Evolutionary conservation across 306 rosid species (phyloP), one percentile per base, ranked within the genome.

Genomic region (Senna siamea): DNA sequence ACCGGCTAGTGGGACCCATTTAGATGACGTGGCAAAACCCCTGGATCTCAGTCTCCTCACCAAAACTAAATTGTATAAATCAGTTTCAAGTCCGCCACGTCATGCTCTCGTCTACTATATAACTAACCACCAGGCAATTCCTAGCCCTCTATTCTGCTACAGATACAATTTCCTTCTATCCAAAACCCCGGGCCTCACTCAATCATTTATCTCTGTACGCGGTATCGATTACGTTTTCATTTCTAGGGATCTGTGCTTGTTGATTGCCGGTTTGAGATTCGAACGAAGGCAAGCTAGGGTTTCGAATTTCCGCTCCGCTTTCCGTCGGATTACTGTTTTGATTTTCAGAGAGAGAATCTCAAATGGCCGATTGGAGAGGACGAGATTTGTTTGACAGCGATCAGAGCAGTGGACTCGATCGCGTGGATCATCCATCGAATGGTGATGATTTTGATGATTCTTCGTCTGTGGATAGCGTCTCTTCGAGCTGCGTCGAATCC

Each of bases 21-120:
- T 1, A 15, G 22, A 67, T 77, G 87, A 88, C 86, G 77, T 81
- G 87, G 83, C 0, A 0, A 0, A 9, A 38, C 19, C 47, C 56
- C 73, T 17, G 97, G 93, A 90, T 65, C 79, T 83, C 70, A 89
- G 85, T 66, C 61, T 5, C 14, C 38, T 51, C 59, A 38, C 61
- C 62, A 66, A 62, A 84, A 72, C 23, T 60, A 23, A 58, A 64
- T 54, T 53, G 14, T 9, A 80, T 28, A n/a, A 67, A 47, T 58
- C 28, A 38, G 38, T 81, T 84, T 90, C 79, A 84, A 18, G 83
- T 90, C 98, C 98, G 93, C 76, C 79, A 75, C 61, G 84, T 78
- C 79, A 74, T 55, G 50, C 8, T 56, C 17, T 14, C 52, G 22
- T 50, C 70, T 17, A 7, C 82, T 84, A 84, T 77, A 72, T 73